Evolutionary conservation across 2,329 filamentous ascomycete species (phyloP).

Genomic region (Sordariomycetes sp.): DNA sequence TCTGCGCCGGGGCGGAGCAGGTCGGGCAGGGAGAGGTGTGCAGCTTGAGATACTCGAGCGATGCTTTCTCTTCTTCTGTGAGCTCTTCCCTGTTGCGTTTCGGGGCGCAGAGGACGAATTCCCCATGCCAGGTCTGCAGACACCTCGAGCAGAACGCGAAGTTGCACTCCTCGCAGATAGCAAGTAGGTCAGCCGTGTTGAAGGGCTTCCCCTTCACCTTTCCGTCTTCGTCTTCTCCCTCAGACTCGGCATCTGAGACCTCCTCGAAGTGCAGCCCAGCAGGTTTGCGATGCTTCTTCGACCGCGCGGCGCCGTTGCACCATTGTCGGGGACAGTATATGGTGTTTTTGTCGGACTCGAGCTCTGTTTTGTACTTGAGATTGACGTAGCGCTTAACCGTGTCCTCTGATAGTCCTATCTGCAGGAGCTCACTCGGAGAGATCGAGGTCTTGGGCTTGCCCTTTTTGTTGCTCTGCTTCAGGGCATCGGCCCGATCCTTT

Average conservation of each 20-base stretch:
- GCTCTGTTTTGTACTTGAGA: constrained; percentile 83
- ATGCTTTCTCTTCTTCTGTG: constrained; percentile 76
- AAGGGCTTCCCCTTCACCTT: constrained; percentile 18
- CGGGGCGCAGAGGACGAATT: constrained; percentile 61
- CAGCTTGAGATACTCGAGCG: constrained; percentile 69
- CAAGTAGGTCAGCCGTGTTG: constrained; percentile 54
- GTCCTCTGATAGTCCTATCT: constrained; percentile 63
- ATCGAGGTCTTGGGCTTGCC: constrained; percentile 58
- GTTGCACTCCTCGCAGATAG: constrained; percentile 79
- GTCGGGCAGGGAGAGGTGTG: constrained; percentile 87
- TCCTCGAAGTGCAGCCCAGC: constrained; percentile 53
- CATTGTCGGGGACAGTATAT: constrained; percentile 87
- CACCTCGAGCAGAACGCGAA: constrained; percentile 78
- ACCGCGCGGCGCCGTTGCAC: constrained; percentile 83
- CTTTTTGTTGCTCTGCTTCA: constrained; percentile 11
- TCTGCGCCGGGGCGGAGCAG: constrained; percentile 76
- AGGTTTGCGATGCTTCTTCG: constrained; percentile 64
- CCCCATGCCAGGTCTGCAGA: constrained; percentile 82
- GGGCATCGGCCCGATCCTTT: constrained; percentile 40
- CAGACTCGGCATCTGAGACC: constrained; percentile 41
- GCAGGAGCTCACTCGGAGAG: constrained; percentile 74
- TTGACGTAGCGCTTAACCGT: constrained; percentile 78
- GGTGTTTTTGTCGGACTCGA: constrained; percentile 86
- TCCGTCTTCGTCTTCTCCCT: constrained; percentile 34
- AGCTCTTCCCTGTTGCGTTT: constrained; percentile 60